Percentiles rank a stretch among this genome's conserved stretches.
phyloP scores from a whole-genome alignment of 2,329 filamentous ascomycete genomes.

The Colletotrichum echinochloae region DNA sequence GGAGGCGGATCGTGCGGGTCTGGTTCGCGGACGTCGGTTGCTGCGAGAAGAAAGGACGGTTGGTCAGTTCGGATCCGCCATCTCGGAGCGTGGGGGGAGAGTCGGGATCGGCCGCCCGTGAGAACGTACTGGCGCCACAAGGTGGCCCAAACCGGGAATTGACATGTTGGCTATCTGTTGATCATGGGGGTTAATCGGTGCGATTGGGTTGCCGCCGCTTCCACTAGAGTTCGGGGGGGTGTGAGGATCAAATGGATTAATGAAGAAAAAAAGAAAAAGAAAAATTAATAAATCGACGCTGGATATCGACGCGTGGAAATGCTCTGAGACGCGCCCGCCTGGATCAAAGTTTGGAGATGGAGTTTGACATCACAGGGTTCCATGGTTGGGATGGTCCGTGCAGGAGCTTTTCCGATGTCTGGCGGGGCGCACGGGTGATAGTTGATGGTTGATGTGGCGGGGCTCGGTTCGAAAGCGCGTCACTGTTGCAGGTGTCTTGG shows the following conservation, averaged over 20 bases:
- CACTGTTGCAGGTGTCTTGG: neutral
- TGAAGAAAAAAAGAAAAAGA: neutral
- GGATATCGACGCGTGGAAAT: conserved; percentile 17
- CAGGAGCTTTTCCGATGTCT: conserved; percentile 16
- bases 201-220: neutral
- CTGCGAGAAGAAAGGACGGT: conserved; percentile 18
- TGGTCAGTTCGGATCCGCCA: neutral
- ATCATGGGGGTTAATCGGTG: conserved; percentile 11
- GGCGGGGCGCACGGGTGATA: neutral
- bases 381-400: conserved; percentile 20
- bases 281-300: neutral
- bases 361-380: conserved; percentile 32
- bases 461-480: conserved; percentile 14
- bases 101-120: neutral
- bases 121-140: conserved; percentile 67
- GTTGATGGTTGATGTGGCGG: conserved; percentile 28
- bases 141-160: conserved; percentile 79
- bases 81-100: neutral
- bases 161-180: conserved; percentile 65
- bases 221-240: too few relatives aligned
- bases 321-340: conserved; percentile 11
- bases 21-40: conserved; percentile 53
- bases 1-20: conserved; percentile 64
- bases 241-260: neutral
- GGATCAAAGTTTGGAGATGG: conserved; percentile 4